These are phyloP conservation scores for Pythium aphanidermatum DNA, from an alignment of 352 stramenopile genomes.

Conservation along the genomic window DNA sequence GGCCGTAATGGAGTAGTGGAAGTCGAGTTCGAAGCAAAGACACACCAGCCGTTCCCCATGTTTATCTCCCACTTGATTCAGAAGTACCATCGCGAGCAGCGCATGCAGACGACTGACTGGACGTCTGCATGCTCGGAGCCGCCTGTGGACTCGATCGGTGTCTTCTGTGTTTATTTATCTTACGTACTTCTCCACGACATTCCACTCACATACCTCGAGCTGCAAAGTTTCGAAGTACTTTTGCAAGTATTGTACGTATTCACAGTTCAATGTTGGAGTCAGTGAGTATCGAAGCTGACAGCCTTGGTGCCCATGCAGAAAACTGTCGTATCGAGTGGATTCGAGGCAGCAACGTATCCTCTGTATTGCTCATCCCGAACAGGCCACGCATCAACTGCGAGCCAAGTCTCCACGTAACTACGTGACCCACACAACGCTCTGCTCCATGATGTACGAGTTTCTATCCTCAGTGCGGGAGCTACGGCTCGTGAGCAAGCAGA, in stretches of 20 bases:
- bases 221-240: conserved; percentile 66
- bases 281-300: neutral
- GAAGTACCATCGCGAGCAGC: conserved; percentile 77
- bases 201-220: conserved; percentile 50
- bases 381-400: conserved; percentile 4
- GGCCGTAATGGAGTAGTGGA: conserved; percentile 69
- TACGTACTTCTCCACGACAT: conserved; percentile 41
- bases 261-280: neutral
- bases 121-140: conserved; percentile 43
- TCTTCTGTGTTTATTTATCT: conserved; percentile 78
- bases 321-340: conserved; percentile 18
- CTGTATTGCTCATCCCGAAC: conserved; percentile 6
- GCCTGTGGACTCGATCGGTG: conserved; percentile 74
- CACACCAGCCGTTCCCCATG: conserved; percentile 61
- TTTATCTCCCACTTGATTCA: conserved; percentile 79
- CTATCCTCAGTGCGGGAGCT: conserved; percentile 77
- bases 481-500: conserved; percentile 63
- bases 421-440: conserved; percentile 16
- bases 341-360: conserved; percentile 12
- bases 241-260: conserved; percentile 79
- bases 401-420: neutral
- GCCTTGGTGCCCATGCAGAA: conserved; percentile 3
- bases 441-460: conserved; percentile 38
- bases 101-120: conserved; percentile 46
- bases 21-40: conserved; percentile 82